Percentiles rank a stretch among this genome's conserved stretches.
Conservation (phyloP, 164 flowering plant genomes). For the Kingdonia uniflora region DNA sequence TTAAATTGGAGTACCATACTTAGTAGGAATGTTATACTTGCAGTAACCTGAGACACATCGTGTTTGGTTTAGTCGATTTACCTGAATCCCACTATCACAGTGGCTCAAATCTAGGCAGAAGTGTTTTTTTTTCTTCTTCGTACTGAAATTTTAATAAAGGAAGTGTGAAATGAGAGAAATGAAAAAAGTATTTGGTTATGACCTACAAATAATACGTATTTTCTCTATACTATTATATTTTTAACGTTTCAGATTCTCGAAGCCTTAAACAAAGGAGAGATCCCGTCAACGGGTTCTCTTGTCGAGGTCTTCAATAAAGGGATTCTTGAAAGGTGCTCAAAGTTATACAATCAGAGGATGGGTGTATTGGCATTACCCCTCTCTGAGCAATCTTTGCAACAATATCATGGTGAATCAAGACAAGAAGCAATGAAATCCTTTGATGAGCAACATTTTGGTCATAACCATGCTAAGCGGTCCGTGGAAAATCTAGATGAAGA, state of each 20-base stretch:
- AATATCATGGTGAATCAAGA: slow-evolving; percentile 43
- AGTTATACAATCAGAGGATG: slow-evolving; percentile 67
- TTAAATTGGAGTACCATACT: no score
- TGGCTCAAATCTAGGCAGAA: background rate
- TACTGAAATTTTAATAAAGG: no score
- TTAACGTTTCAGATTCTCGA: slow-evolving; percentile 79
- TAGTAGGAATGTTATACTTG: no score
- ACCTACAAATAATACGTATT: background rate
- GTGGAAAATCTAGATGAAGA: slow-evolving; percentile 58
- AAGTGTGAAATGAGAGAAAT: no score
- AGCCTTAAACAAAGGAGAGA: slow-evolving; percentile 97
- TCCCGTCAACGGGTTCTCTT: slow-evolving; percentile 96
- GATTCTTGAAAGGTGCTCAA: slow-evolving; percentile 81
- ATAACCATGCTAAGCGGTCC: slow-evolving; percentile 83
- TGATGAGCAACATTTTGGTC: slow-evolving; percentile 92
- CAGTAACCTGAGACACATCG: no score
- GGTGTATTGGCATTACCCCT: slow-evolving; percentile 48
- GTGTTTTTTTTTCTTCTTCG: no score
- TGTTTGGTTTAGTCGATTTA: no score
- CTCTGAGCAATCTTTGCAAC: slow-evolving; percentile 42
- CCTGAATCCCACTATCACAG: background rate
- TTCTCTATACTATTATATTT: background rate
- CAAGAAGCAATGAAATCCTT: slow-evolving; percentile 52
- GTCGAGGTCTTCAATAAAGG: slow-evolving; percentile 95
- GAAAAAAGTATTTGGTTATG: no score